Evolutionary conservation across 176 grass and related monocot species (phyloP).

Genomic region (Urochloa ruziziensis): DNA sequence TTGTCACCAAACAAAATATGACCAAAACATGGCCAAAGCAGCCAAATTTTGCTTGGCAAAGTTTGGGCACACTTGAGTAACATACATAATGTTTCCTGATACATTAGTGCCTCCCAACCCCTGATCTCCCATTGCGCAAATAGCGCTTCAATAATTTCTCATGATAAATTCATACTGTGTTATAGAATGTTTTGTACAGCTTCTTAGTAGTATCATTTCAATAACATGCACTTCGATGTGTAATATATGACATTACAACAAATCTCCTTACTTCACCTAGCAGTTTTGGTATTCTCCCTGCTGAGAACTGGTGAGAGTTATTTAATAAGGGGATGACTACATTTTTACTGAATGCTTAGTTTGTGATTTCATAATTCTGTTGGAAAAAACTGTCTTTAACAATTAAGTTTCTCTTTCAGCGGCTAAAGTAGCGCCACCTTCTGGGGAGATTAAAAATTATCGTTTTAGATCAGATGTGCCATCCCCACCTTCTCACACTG

Average conservation of each 20-base stretch:
- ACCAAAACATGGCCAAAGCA: background rate
- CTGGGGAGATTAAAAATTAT: slow-evolving; percentile 62
- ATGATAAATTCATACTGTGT: background rate
- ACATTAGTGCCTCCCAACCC: background rate
- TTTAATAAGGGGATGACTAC: background rate
- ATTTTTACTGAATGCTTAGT: background rate
- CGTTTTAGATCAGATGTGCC: slow-evolving; percentile 91
- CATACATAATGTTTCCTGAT: background rate
- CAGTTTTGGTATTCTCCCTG: background rate
- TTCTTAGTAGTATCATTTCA: background rate
- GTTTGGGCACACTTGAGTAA: background rate
- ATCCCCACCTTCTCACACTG: slow-evolving; percentile 74
- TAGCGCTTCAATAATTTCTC: background rate
- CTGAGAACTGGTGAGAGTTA: background rate
- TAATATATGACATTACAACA: background rate
- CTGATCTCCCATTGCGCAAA: background rate
- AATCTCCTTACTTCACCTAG: background rate
- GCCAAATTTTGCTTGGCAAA: background rate
- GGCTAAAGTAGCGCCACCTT: slow-evolving; percentile 42
- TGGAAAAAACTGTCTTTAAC: background rate
- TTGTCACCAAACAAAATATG: background rate
- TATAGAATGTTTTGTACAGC: background rate
- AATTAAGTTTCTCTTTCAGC: slow-evolving; percentile 37
- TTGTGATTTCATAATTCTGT: slow-evolving; percentile 11
- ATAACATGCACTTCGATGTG: slow-evolving; percentile 2